A percentile compares a stretch with the other conserved stretches of the same genome.
Conservation (phyloP, 2,329 filamentous ascomycete species). For the Colletotrichum paranaense region DNA sequence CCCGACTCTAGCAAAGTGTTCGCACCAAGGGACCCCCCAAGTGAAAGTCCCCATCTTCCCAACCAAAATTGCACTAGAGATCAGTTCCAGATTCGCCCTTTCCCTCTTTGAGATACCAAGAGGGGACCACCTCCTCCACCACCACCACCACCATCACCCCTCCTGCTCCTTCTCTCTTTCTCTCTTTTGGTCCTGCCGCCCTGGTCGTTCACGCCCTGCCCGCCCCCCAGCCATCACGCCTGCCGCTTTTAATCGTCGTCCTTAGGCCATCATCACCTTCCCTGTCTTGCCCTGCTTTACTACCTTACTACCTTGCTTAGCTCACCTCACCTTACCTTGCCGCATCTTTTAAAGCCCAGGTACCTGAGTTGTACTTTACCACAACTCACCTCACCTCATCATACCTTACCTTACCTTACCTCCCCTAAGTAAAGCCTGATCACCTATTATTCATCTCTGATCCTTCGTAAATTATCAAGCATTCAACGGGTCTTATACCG, state of each 20-base stretch:
- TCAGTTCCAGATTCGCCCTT: slow-evolving; percentile 30
- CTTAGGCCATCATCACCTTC: slow-evolving; percentile 8
- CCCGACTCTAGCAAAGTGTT: not conserved
- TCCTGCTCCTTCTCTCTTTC: slow-evolving; percentile 11
- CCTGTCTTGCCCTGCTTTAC: not conserved
- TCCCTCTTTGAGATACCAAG: slow-evolving; percentile 16
- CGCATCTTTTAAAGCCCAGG: not conserved
- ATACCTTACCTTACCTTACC: not conserved
- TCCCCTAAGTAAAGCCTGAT: not conserved
- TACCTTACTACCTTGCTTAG: not conserved
- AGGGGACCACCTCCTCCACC: not conserved
- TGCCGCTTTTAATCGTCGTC: slow-evolving; percentile 27
- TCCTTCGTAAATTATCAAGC: not conserved
- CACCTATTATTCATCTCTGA: not conserved
- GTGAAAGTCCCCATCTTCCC: not conserved
- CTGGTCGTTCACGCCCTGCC: not conserved
- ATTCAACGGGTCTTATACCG: slow-evolving; percentile 11
- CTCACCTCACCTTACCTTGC: not conserved
- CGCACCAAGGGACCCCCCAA: not conserved
- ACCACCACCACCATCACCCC: not conserved
- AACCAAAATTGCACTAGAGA: slow-evolving; percentile 22
- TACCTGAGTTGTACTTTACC: slow-evolving; percentile 11
- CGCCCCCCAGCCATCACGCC: slow-evolving; percentile 17
- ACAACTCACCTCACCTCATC: not conserved
- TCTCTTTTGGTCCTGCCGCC: slow-evolving; percentile 15